phyloP scores from a whole-genome alignment of 441 rosid species.

The Aquilaria agallochum region DNA sequence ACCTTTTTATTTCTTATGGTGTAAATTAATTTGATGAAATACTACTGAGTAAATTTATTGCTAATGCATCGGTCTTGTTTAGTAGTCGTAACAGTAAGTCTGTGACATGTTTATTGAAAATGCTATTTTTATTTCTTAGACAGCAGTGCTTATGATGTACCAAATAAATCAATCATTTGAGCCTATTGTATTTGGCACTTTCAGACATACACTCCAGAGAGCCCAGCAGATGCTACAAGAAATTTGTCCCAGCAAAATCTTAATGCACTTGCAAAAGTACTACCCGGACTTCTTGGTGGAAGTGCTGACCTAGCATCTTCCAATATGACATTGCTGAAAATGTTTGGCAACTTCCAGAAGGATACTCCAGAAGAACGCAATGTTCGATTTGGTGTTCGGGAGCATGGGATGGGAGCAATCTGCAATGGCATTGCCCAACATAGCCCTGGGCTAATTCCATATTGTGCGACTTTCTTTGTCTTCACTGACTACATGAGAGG shows the following conservation, averaged over 20 bases:
- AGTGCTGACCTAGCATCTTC: slow-evolving; percentile 97
- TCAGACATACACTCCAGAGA: slow-evolving; percentile 73
- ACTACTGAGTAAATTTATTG: too few species aligned
- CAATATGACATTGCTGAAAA: slow-evolving; percentile 85
- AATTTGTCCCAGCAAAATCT: slow-evolving; percentile 76
- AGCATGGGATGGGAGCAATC: slow-evolving; percentile 89
- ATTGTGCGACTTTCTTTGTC: slow-evolving; percentile 94
- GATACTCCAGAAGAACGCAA: slow-evolving; percentile 84
- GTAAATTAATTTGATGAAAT: too few species aligned
- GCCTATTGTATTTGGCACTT: slow-evolving; percentile 12
- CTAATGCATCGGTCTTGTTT: too few species aligned
- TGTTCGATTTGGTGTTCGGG: slow-evolving; percentile 84
- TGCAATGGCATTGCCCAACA: slow-evolving; percentile 84
- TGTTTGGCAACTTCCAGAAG: slow-evolving; percentile 83
- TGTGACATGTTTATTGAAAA: too few species aligned
- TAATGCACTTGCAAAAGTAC: slow-evolving; percentile 66
- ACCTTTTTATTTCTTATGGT: not conserved
- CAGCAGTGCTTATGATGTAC: too few species aligned
- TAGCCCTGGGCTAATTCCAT: slow-evolving; percentile 75
- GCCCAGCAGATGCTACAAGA: slow-evolving; percentile 83
- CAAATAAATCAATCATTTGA: not conserved
- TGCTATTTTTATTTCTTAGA: too few species aligned
- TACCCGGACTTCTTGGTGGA: slow-evolving; percentile 87
- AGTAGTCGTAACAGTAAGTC: too few species aligned
- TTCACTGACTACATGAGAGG: slow-evolving; percentile 97